Evolutionary conservation across 1,284 basidiomycete species (phyloP).

Genomic region (Ganoderma resinaceum): DNA sequence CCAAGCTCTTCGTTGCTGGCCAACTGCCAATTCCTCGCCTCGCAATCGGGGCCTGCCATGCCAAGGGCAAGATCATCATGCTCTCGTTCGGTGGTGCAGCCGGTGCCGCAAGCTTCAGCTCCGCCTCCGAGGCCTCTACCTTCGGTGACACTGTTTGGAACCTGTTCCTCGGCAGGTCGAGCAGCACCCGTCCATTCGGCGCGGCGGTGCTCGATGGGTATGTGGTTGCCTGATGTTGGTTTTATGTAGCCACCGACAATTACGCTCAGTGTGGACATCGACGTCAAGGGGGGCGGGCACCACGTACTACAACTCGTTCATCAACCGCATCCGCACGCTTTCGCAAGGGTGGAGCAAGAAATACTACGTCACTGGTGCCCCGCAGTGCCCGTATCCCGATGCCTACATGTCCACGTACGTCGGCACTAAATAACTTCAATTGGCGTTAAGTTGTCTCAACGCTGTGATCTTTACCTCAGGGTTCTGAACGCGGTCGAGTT

Average conservation of each 20-base stretch:
- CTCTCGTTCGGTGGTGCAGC: slow-evolving; percentile 69
- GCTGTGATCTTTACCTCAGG: slow-evolving; percentile 22
- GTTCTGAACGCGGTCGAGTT: slow-evolving; percentile 62
- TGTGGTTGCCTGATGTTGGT: slow-evolving; percentile 21
- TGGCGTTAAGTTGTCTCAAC: neutral
- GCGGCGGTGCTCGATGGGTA: slow-evolving; percentile 70
- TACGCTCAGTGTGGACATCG: slow-evolving; percentile 58
- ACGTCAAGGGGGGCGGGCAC: slow-evolving; percentile 69
- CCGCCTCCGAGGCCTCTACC: slow-evolving; percentile 54
- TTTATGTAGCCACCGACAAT: neutral
- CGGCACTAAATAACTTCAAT: neutral
- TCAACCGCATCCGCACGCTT: slow-evolving; percentile 56
- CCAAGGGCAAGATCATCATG: slow-evolving; percentile 70
- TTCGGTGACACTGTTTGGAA: slow-evolving; percentile 73
- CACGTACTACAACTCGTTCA: slow-evolving; percentile 59
- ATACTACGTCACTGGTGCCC: slow-evolving; percentile 71
- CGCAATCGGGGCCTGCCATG: slow-evolving; percentile 68
- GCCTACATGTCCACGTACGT: slow-evolving; percentile 53
- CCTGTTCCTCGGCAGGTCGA: slow-evolving; percentile 67
- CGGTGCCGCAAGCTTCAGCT: slow-evolving; percentile 57
- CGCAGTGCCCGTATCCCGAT: slow-evolving; percentile 73
- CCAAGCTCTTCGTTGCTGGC: slow-evolving; percentile 61
- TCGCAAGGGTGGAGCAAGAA: slow-evolving; percentile 56
- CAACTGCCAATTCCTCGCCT: slow-evolving; percentile 61
- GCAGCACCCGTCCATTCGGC: slow-evolving; percentile 65